Percentiles rank a stretch among this genome's conserved stretches.
Conservation (phyloP, 148 eudicot species). For the Talinum fruticosum region DNA sequence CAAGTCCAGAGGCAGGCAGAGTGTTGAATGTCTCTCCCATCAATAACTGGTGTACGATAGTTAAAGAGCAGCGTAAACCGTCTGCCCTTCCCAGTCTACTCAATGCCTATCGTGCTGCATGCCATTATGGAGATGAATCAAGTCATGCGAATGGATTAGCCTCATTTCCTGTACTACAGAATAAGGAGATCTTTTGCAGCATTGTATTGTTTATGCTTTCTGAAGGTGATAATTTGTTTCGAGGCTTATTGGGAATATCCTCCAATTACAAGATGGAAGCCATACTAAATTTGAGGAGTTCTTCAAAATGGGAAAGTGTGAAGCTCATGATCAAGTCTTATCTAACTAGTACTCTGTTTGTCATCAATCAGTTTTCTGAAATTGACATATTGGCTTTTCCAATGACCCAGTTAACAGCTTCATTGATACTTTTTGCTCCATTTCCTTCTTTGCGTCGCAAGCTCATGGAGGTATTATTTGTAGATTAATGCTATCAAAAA, state of each 20-base stretch:
- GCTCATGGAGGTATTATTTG: slow-evolving; percentile 61
- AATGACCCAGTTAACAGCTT: slow-evolving; percentile 63
- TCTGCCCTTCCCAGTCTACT: slow-evolving; percentile 60
- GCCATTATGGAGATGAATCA: slow-evolving; percentile 73
- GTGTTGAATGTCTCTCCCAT: slow-evolving; percentile 44
- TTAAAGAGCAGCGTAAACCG: slow-evolving; percentile 44
- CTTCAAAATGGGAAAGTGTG: slow-evolving; percentile 62
- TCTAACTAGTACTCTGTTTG: slow-evolving; percentile 70
- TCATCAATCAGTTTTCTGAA: slow-evolving; percentile 77
- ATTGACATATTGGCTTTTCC: slow-evolving; percentile 60
- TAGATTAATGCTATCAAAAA: background rate
- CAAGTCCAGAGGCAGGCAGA: slow-evolving; percentile 31
- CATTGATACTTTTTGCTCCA: slow-evolving; percentile 68
- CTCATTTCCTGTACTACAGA: slow-evolving; percentile 37
- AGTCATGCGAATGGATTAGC: slow-evolving; percentile 20
- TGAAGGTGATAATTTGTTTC: slow-evolving; percentile 70
- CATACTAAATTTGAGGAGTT: slow-evolving; percentile 49
- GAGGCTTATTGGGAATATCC: slow-evolving; percentile 49
- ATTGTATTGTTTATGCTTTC: slow-evolving; percentile 62
- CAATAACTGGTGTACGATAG: slow-evolving; percentile 50
- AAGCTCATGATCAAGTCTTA: slow-evolving; percentile 77
- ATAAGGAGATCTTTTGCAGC: slow-evolving; percentile 52
- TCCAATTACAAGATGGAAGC: slow-evolving; percentile 54
- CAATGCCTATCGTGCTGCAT: slow-evolving; percentile 79
- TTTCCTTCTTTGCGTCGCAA: slow-evolving; percentile 63